Percentiles rank a stretch among this genome's conserved stretches.
These are phyloP conservation scores for Boletus semigastroideus DNA, from an alignment of 1,284 basidiomycete species.

Conservation along the genomic window DNA sequence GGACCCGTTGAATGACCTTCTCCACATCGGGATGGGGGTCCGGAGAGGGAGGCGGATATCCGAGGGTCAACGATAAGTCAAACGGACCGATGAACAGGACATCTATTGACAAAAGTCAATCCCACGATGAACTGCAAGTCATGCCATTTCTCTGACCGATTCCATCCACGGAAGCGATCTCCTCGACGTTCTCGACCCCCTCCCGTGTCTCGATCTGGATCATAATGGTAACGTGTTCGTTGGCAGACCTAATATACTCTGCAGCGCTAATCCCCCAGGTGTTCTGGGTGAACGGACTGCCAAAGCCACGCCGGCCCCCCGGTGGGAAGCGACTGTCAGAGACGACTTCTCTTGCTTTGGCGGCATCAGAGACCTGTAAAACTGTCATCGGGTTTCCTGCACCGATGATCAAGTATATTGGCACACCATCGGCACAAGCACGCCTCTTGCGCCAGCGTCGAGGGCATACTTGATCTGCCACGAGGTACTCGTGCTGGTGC, in stretches of 20 bases:
- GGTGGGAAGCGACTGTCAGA: constrained; percentile 59
- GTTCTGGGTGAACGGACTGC: constrained; percentile 56
- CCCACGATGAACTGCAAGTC: no score
- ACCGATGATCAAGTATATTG: not conserved
- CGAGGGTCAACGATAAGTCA: constrained; percentile 61
- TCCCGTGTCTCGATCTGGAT: constrained; percentile 68
- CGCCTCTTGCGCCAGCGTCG: constrained; percentile 60
- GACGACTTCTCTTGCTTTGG: constrained; percentile 57
- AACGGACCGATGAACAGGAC: constrained; percentile 69
- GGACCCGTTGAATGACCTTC: constrained; percentile 57
- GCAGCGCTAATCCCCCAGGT: constrained; percentile 50
- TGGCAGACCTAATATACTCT: constrained; percentile 58
- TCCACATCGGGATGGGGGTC: constrained; percentile 65
- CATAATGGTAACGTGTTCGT: constrained; percentile 57
- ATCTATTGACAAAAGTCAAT: constrained; percentile 31
- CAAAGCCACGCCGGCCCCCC: constrained; percentile 57
- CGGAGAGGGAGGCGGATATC: constrained; percentile 57
- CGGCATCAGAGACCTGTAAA: constrained; percentile 51
- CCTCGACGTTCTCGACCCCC: constrained; percentile 57
- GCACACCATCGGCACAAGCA: constrained; percentile 57
- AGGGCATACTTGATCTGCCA: constrained; percentile 72
- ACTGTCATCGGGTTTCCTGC: not conserved
- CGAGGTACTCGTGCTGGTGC: constrained; percentile 47
- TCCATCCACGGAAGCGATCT: constrained; percentile 63
- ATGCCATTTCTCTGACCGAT: constrained; percentile 44